Base-by-base conservation (phyloP, 306 rosid species). In the Macrotyloma uniflorum region DNA sequence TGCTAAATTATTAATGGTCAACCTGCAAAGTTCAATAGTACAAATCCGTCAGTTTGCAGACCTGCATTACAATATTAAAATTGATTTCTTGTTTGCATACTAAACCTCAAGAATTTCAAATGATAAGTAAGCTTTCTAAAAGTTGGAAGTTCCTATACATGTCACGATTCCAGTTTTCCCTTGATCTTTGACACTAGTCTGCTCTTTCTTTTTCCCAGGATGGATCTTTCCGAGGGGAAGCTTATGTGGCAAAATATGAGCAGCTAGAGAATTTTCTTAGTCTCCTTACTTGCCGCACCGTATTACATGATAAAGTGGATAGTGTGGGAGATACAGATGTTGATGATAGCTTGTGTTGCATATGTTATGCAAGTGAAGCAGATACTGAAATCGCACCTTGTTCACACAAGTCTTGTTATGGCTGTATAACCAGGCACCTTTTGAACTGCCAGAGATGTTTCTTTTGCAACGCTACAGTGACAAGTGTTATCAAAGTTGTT, bases 361-460 rank as follows among this genome's bases (percentile, higher is more conserved):
- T 95, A 79, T 95, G 99, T 76, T 93, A 90, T 36, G 63, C 93
- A 6, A 50, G 89, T 35, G 94, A 91, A 82, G 93, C 86, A 0
- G 87, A 90, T 87, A 86, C 99, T n/a, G 75, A 73, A 36, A 91
- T 95, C 70, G 85, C 63, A 62, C 99, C 99, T 58, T 93, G 99
- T 83, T 90, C 88, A 12, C 99, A 95, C 74, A 86, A 82, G 80
- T 95, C 97, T 67, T 95, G 99, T 82, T 89, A 87, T 55, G 97
- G 98, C 80, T 95, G 99, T 79, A 90, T 95, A 82, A 91, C 94
- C 42, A 85, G 99, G 81, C 99, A 95, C 90, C 97, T 95, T 68
- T 86, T 95, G 91, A 95, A 95, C 76, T 95, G 96, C 85, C 93
- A 93, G 67, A 89, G 99, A 84, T 95, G 99, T 85, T 95, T 95